Base-by-base conservation (phyloP, 2,329 filamentous ascomycete species). In the Aschersonia sp. region DNA sequence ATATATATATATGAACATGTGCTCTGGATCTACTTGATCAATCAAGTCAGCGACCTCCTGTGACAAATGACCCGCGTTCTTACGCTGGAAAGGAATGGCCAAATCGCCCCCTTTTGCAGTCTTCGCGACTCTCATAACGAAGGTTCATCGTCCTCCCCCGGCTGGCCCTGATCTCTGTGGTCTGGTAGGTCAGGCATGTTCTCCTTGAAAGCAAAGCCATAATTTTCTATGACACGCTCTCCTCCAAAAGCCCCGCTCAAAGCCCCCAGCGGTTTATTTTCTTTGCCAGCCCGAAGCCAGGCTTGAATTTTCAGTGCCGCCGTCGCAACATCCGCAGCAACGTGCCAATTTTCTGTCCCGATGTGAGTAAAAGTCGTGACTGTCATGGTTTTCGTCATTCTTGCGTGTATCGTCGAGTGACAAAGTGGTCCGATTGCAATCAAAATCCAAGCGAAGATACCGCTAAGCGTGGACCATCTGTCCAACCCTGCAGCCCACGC, bases 371-470 rank as follows among this genome's bases (percentile, higher is more conserved):
- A 59, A 5, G 64, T 66, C 7, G 65, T 59, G 11, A 67, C 64
- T 31, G 71, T 59, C 50, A 71, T 58, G 37, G 66, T 69, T 61
- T 69, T 72, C 51, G 71, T 62, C 46, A 71, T 70, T 12, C 69
- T 62, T 30, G 66, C 66, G 30, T 67, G 65, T 2, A 65, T 59
- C 10, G 62, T 62, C 4, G 57, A 54, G 43, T 68, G 62, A 41
- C 65, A 66, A 37, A 62, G 59, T 7, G 69, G 63, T 12, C 65
- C 59, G 8, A 73, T 57, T 7, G 66, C 62, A 44, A 73, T 51
- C 51, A 70, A 59, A 30, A 72, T 58, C 72, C 72, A 76, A 45
- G 66, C 59, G 47, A 71, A 71, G 11, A 77, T 65, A 32, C 72
- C 72, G 11, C 72, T 59, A 30, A 71, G 60, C 2, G 61, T 56